These are phyloP conservation scores for Fusarium sp. DNA, from an alignment of 2,329 filamentous ascomycete species.

Conservation along the genomic window DNA sequence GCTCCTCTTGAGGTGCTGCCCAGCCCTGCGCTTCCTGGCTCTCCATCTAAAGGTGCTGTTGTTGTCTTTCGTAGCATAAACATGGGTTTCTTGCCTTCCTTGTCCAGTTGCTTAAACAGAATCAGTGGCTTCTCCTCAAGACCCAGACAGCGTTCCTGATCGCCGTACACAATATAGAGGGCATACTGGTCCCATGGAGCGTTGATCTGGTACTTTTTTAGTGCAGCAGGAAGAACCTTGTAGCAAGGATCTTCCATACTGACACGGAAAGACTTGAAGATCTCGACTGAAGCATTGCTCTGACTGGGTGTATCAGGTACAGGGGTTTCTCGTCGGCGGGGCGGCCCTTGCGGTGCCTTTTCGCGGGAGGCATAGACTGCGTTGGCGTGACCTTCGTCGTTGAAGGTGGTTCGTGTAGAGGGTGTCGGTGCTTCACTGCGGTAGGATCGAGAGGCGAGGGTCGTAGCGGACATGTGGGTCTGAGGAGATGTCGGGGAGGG, in stretches of 20 bases:
- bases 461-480: constrained; percentile 60
- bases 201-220: constrained; percentile 98
- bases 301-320: constrained; percentile 67
- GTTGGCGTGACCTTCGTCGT: constrained; percentile 54
- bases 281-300: constrained; percentile 77
- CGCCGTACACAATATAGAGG: constrained; percentile 97
- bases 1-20: constrained; percentile 55
- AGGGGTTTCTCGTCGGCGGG: constrained; percentile 68
- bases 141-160: constrained; percentile 92
- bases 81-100: constrained; percentile 98
- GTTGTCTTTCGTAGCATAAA: constrained; percentile 88
- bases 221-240: constrained; percentile 92
- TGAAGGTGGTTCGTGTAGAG: constrained; percentile 64
- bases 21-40: constrained; percentile 63
- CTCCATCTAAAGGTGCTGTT: constrained; percentile 60
- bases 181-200: constrained; percentile 98
- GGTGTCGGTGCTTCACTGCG: constrained; percentile 63
- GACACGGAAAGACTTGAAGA: constrained; percentile 98
- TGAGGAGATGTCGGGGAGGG: constrained; percentile 76
- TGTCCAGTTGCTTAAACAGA: constrained; percentile 95
- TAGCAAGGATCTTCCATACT: constrained; percentile 98
- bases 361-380: constrained; percentile 43
- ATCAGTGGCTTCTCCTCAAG: constrained; percentile 94
- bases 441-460: constrained; percentile 69
- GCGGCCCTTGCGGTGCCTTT: constrained; percentile 48